Evolutionary conservation across 1,139 yeast genomes (phyloP), one percentile per base, ranked within the genome.

Genomic region (Hanseniaspora sp.): DNA sequence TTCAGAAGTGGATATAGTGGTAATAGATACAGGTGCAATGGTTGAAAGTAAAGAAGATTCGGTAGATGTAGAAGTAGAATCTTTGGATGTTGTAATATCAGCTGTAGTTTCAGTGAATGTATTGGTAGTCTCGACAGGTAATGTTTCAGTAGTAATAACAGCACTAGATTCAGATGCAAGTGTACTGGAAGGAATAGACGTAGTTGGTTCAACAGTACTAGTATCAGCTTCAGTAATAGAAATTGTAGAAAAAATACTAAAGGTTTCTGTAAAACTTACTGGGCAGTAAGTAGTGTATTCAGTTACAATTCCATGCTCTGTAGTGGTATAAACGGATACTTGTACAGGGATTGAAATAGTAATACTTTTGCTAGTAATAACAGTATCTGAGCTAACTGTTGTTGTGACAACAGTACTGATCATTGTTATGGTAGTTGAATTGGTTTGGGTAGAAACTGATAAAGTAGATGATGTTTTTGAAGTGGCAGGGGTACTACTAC

Each of bases 241-340:
- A n/a, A n/a, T n/a, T 13, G 53, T 41, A 7, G 28, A 35, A 38
- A 7, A 29, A 15, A 34, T 42, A 37, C 30, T 28, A 30, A 18
- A 17, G 3, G 39, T 17, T n/a, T 11, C 23, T 33, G 35, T 46
- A 12, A 35, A 34, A 17, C 59, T 52, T 23, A 60, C 40, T 57
- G 78, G 78, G 58, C 79, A 76, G 66, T 72, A 67, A 54, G 81
- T 76, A 59, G 79, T 74, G 71, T 72, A 74, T 45, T 64, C 64
- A 46, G 80, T 76, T 55, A 64, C 68, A 44, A 68, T 69, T 55
- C 76, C 79, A 51, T 69, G 62, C 42, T 69, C 68, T 46, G 79
- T 74, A 48, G 69, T 71, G 1, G 64, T 61, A 5, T 63, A 58
- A 45, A 70, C 35, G 12, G 52, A 48, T 5, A 18, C 11, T 40